phyloP scores from a whole-genome alignment of 148 eudicot species.

The Tetragonia tetragonoides region DNA sequence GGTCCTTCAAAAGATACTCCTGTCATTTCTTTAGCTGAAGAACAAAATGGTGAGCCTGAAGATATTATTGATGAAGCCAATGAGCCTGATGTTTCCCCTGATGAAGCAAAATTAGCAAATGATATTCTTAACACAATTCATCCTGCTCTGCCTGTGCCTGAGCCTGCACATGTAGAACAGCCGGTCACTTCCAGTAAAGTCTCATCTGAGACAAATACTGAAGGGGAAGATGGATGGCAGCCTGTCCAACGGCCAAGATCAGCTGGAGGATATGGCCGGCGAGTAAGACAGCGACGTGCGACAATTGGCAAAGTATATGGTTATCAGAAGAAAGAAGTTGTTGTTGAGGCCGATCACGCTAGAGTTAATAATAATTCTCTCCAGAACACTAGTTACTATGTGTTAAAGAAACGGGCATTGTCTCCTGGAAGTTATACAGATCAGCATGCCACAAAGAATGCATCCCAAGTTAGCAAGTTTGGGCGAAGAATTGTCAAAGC shows the following conservation, averaged over 20 bases:
- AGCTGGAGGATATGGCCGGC: slow-evolving; percentile 69
- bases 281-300: slow-evolving; percentile 65
- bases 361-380: slow-evolving; percentile 49
- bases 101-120: slow-evolving; percentile 20
- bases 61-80: slow-evolving; percentile 23
- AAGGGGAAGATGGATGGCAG: slow-evolving; percentile 94
- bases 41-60: not conserved
- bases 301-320: slow-evolving; percentile 54
- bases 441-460: slow-evolving; percentile 50
- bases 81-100: slow-evolving; percentile 39
- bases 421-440: slow-evolving; percentile 65
- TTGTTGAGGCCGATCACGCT: slow-evolving; percentile 52
- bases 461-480: slow-evolving; percentile 55
- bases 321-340: slow-evolving; percentile 72
- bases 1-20: slow-evolving; percentile 41
- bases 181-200: slow-evolving; percentile 33
- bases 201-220: slow-evolving; percentile 52
- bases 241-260: slow-evolving; percentile 93
- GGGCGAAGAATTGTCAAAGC: slow-evolving; percentile 78
- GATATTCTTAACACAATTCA: slow-evolving; percentile 24
- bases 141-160: slow-evolving; percentile 35
- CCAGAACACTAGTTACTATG: slow-evolving; percentile 63
- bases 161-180: slow-evolving; percentile 34
- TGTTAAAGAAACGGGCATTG: slow-evolving; percentile 61
- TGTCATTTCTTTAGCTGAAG: slow-evolving; percentile 36